Conservation (phyloP, 1,284 basidiomycete genomes). For the Cystobasidium sp. region DNA sequence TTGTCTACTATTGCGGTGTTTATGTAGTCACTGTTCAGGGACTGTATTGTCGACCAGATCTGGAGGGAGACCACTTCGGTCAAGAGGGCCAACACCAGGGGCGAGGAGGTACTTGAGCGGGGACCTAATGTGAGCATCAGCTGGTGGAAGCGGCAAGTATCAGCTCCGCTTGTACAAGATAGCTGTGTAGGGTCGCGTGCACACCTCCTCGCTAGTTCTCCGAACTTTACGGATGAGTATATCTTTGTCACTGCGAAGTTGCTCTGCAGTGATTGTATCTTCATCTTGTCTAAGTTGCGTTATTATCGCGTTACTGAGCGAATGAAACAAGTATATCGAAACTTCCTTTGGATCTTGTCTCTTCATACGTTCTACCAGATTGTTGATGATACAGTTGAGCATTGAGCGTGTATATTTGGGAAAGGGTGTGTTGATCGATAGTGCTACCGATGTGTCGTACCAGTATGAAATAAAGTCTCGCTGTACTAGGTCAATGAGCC, state of each 20-base stretch:
- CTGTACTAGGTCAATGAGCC: slow-evolving; percentile 38
- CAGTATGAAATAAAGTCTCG: slow-evolving; percentile 45
- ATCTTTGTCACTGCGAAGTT: slow-evolving; percentile 27
- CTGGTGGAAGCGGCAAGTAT: not conserved
- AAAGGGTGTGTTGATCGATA: slow-evolving; percentile 36
- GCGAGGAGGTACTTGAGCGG: slow-evolving; percentile 12
- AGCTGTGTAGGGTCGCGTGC: not conserved
- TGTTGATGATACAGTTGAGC: slow-evolving; percentile 43
- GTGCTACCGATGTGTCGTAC: slow-evolving; percentile 35
- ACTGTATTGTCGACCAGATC: slow-evolving; percentile 42
- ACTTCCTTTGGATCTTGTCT: slow-evolving; percentile 44
- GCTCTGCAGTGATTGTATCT: not conserved
- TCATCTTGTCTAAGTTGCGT: slow-evolving; percentile 25
- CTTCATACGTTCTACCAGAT: slow-evolving; percentile 17
- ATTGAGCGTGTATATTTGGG: slow-evolving; percentile 41
- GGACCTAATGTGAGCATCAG: slow-evolving; percentile 38
- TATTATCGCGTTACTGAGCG: slow-evolving; percentile 39
- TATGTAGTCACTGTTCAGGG: slow-evolving; percentile 40
- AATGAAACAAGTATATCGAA: slow-evolving; percentile 46
- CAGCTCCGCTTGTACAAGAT: not conserved
- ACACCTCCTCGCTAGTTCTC: slow-evolving; percentile 36
- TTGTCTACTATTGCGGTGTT: slow-evolving; percentile 37
- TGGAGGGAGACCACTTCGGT: slow-evolving; percentile 43
- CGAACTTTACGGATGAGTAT: slow-evolving; percentile 23
- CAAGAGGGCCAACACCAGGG: slow-evolving; percentile 34